Base-by-base conservation (phyloP, 345 rosid genomes). In the Trapa bicornis region DNA sequence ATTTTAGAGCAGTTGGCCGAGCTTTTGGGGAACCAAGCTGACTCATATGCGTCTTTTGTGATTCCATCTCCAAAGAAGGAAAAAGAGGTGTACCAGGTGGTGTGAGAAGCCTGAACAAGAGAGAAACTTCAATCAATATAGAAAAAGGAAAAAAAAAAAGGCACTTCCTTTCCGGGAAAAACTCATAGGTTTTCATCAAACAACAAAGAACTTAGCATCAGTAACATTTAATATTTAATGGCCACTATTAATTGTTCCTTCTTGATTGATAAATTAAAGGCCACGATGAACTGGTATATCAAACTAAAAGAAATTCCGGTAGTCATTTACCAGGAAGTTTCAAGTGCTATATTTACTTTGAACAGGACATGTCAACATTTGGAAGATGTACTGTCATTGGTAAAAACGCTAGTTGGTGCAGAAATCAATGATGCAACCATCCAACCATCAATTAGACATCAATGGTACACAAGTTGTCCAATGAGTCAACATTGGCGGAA, bases 21-120 rank as follows among this genome's bases (percentile, higher is more conserved):
- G 86, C 80, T 80, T 86, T 95, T 61, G 93, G 80, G 67, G 85
- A 77, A 52, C 83, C 84, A 75, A 80, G 71, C 80, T 22, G 29
- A 22, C 29, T 22, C 29, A 22, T 22, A 22, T 22, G 29, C 29
- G 86, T 83, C 78, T 86, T 87, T 39, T 78, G 96, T n/a, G 97
- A 85, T 75, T 87, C 96, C 95, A 86, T 85, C 84, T 91, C 99
- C 84, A 94, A 81, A 37, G 99, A 89, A 66, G 99, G 96, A 72
- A 94, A 94, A 66, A 94, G 83, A 60, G 99, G 99, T 41, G 99
- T 94, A 63, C 95, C 99, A 65, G 99, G 99, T 75, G 96, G 97
- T 0, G 96, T 87, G 61, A 91, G 80, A 77, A 95, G 99, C 99
- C 97, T 86, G 56, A 71, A 64, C 50, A 56, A 47, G 37, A 38